Conservation (phyloP, 495 filamentous ascomycete species). For the Penicillium ochrochloron region DNA sequence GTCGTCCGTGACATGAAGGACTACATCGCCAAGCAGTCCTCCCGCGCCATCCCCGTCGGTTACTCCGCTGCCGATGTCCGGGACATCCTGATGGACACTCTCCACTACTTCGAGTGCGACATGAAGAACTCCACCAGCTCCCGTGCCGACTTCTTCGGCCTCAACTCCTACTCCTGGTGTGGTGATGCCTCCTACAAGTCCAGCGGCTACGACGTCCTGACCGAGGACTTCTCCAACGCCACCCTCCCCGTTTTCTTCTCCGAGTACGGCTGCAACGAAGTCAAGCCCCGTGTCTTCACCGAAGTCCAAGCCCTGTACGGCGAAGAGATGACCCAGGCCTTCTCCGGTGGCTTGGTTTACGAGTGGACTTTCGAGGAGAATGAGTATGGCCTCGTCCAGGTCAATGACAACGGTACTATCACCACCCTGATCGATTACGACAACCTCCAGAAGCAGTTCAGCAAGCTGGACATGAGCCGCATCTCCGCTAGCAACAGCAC, state of each 20-base stretch:
- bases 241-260: conserved; percentile 93
- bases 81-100: conserved; percentile 74
- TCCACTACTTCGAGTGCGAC: conserved; percentile 84
- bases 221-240: conserved; percentile 68
- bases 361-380: conserved; percentile 82
- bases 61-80: conserved; percentile 96
- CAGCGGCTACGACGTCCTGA: conserved; percentile 73
- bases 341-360: conserved; percentile 90
- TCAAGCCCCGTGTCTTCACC: conserved; percentile 77
- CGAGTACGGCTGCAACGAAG: conserved; percentile 92
- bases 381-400: conserved; percentile 77
- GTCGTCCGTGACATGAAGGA: conserved; percentile 85
- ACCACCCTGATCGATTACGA: conserved; percentile 73
- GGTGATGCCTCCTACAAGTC: conserved; percentile 72
- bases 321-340: conserved; percentile 71
- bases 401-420: conserved; percentile 67
- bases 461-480: conserved; percentile 68
- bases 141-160: conserved; percentile 82
- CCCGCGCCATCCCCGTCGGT: conserved; percentile 77
- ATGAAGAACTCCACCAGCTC: conserved; percentile 67
- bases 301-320: conserved; percentile 85
- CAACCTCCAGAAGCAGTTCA: conserved; percentile 73
- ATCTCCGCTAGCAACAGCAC: conserved; percentile 63
- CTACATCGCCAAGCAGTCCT: conserved; percentile 75
- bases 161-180: conserved; percentile 97